A percentile compares a stretch with the other conserved stretches of the same genome.
These are phyloP conservation scores for Terana coerulea DNA, from an alignment of 768 basidiomycete species.

Conservation along the genomic window DNA sequence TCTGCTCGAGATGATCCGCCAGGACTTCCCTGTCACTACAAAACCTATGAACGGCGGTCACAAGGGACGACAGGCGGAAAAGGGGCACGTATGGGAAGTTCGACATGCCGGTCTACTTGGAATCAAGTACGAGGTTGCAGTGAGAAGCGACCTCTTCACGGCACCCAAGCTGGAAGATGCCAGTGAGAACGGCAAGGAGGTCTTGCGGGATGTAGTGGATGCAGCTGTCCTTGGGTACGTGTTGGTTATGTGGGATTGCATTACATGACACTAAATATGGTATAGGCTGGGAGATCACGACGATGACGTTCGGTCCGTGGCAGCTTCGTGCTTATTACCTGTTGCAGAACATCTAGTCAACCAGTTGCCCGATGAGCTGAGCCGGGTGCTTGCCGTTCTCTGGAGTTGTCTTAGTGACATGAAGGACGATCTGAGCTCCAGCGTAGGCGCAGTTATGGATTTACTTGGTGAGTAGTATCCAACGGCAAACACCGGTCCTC, in stretches of 20 bases:
- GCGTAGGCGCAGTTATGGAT: slow-evolving; percentile 97
- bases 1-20: slow-evolving; percentile 90
- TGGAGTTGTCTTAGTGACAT: slow-evolving; percentile 90
- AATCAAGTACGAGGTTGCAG: slow-evolving; percentile 97
- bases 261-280: slow-evolving; percentile 7
- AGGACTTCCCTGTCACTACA: slow-evolving; percentile 59
- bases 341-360: slow-evolving; percentile 80
- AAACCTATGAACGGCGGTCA: slow-evolving; percentile 25
- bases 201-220: slow-evolving; percentile 81
- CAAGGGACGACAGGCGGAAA: slow-evolving; percentile 29
- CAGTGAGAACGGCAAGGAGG: slow-evolving; percentile 42
- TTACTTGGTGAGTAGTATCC: slow-evolving; percentile 61
- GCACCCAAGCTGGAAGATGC: slow-evolving; percentile 21
- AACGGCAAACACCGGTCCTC: too few relatives aligned
- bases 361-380: slow-evolving; percentile 66
- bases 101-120: slow-evolving; percentile 97
- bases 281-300: slow-evolving; percentile 84
- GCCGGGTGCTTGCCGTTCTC: slow-evolving; percentile 73
- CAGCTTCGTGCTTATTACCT: slow-evolving; percentile 87
- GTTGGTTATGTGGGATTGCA: too few relatives aligned
- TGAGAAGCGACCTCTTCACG: slow-evolving; percentile 79
- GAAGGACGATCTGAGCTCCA: slow-evolving; percentile 96
- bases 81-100: slow-evolving; percentile 88
- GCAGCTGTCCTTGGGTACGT: slow-evolving; percentile 85
- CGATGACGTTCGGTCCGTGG: slow-evolving; percentile 95